phyloP scores from a whole-genome alignment of 1,284 basidiomycete species.

The Puccinia horiana region DNA sequence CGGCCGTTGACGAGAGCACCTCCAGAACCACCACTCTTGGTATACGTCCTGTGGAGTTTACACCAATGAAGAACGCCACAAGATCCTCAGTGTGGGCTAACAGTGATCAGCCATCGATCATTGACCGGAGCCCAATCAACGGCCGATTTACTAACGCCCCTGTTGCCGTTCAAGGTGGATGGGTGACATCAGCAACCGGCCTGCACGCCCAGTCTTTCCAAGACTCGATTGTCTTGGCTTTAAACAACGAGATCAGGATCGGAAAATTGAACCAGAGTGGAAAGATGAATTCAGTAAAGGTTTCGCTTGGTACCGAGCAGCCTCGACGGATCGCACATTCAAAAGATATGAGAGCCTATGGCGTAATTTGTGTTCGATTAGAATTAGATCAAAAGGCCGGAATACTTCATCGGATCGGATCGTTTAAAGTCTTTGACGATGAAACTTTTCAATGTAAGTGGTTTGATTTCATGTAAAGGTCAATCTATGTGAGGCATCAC shows the following conservation, averaged over 20 bases:
- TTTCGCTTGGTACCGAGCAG: slow-evolving; percentile 37
- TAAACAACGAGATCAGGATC: slow-evolving; percentile 6
- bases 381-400: slow-evolving; percentile 30
- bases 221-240: slow-evolving; percentile 4
- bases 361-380: slow-evolving; percentile 27
- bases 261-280: slow-evolving; percentile 5
- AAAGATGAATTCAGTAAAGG: slow-evolving; percentile 23
- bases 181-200: background rate
- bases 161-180: background rate
- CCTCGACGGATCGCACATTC: slow-evolving; percentile 39
- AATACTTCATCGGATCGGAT: slow-evolving; percentile 5
- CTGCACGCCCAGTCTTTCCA: background rate
- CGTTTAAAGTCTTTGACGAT: slow-evolving; percentile 39
- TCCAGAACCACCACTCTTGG: background rate
- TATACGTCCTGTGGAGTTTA: slow-evolving; percentile 9
- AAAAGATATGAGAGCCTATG: slow-evolving; percentile 6
- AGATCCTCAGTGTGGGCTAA: slow-evolving; percentile 9
- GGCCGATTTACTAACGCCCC: slow-evolving; percentile 21
- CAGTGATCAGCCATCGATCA: slow-evolving; percentile 19
- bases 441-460: slow-evolving; percentile 39
- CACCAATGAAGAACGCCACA: background rate
- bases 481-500: background rate
- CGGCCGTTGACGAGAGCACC: background rate
- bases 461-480: background rate
- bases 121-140: background rate